phyloP scores from a whole-genome alignment of 306 rosid species.

The Styphnolobium japonicum region DNA sequence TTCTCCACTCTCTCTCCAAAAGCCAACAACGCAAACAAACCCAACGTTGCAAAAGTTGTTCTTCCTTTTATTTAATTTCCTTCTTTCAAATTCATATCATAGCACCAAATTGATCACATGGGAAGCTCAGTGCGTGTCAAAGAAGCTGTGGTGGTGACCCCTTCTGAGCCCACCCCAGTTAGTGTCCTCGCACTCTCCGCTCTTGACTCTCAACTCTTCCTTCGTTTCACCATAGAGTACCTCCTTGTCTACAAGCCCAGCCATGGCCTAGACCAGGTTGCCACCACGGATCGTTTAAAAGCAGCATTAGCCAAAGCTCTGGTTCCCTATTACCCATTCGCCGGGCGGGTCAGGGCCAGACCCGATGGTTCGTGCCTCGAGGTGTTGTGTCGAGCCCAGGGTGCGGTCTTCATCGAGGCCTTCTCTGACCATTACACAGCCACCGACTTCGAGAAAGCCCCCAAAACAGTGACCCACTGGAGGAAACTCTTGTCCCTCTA shows the following conservation, averaged over 20 bases:
- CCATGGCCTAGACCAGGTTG: constrained; percentile 25
- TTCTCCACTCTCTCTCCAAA: background rate
- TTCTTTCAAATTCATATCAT: background rate
- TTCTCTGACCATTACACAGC: constrained; percentile 33
- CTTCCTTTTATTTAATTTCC: background rate
- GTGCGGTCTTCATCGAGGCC: constrained; percentile 74
- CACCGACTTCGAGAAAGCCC: constrained; percentile 58
- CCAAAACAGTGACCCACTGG: constrained; percentile 59
- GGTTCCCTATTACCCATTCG: constrained; percentile 65
- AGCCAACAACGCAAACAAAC: background rate
- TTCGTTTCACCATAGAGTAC: constrained; percentile 84
- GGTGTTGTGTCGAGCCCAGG: constrained; percentile 69
- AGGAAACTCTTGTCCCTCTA: constrained; percentile 56
- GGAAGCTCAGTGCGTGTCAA: constrained; percentile 54
- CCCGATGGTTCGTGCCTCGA: constrained; percentile 50
- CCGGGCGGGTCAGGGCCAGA: constrained; percentile 59
- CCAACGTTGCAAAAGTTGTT: background rate
- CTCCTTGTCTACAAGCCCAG: constrained; percentile 52
- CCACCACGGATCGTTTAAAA: constrained; percentile 39
- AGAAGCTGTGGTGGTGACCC: constrained; percentile 54
- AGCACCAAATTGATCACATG: constrained; percentile 32
- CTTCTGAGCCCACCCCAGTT: constrained; percentile 68
- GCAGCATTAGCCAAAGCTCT: constrained; percentile 61
- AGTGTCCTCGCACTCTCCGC: constrained; percentile 61
- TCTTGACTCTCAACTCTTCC: constrained; percentile 83